These are phyloP conservation scores for Kodamaea neixiangensis DNA, from an alignment of 805 yeast species.

Conservation along the genomic window DNA sequence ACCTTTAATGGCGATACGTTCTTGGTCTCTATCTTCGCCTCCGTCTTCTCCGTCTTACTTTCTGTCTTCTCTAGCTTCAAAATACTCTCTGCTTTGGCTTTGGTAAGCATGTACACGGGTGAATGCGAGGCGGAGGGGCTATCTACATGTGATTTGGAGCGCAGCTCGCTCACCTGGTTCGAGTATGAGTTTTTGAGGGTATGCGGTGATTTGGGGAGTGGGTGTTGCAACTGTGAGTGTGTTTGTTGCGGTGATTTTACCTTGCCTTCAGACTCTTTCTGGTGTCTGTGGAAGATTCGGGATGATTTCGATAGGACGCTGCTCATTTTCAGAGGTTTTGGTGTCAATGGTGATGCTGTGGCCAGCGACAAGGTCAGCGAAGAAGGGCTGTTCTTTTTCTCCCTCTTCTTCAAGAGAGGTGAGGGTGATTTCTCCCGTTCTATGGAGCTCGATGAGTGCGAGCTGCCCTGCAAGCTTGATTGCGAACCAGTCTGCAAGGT, in stretches of 20 bases:
- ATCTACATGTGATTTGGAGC: slow-evolving; percentile 25
- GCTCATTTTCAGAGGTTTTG: slow-evolving; percentile 18
- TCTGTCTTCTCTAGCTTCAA: neutral
- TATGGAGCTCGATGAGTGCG: neutral
- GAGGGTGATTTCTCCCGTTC: neutral
- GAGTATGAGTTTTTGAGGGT: slow-evolving; percentile 32
- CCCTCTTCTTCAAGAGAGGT: neutral
- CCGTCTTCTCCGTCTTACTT: too few species aligned
- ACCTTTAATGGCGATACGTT: too few species aligned
- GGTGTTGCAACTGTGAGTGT: slow-evolving; percentile 2
- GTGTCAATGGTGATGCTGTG: neutral
- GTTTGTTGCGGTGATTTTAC: slow-evolving; percentile 1
- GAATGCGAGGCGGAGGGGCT: slow-evolving; percentile 4
- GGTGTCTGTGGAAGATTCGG: slow-evolving; percentile 27
- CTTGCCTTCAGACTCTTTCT: slow-evolving; percentile 12
- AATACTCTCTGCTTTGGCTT: slow-evolving; percentile 1
- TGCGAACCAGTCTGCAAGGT: neutral
- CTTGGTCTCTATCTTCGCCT: too few species aligned
- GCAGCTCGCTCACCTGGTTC: slow-evolving; percentile 32
- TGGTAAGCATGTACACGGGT: slow-evolving; percentile 1
- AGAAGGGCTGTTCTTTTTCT: neutral
- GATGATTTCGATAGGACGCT: slow-evolving; percentile 30
- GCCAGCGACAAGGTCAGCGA: neutral
- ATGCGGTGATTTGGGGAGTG: slow-evolving; percentile 13
- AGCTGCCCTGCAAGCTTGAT: neutral